Evolutionary conservation across 73 alveolate genomes (phyloP).

Genomic region (Uronychia setigera): DNA sequence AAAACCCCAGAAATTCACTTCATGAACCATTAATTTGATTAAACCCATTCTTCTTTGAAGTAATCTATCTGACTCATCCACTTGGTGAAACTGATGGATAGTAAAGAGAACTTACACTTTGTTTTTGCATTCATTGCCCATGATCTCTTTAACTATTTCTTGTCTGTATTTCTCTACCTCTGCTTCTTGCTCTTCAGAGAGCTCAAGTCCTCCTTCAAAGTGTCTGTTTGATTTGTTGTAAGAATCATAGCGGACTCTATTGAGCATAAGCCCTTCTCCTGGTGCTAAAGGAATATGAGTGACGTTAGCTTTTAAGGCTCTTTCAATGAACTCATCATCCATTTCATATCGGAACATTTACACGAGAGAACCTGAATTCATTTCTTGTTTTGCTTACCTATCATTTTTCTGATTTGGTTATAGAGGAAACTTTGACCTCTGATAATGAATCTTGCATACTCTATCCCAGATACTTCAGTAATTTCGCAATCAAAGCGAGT

Average conservation of each 20-base stretch:
- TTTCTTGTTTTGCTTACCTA: slow-evolving; percentile 72
- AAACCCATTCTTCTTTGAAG: no score
- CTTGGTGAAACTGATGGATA: no score
- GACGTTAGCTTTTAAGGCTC: slow-evolving; percentile 58
- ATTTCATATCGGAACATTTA: slow-evolving; percentile 46
- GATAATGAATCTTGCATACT: slow-evolving; percentile 77
- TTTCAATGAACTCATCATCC: slow-evolving; percentile 52
- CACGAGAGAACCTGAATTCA: no score
- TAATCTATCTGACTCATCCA: no score
- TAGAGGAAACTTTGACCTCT: slow-evolving; percentile 94
- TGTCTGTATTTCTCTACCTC: no score
- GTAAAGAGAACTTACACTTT: no score
- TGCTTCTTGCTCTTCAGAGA: no score
- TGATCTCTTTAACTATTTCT: no score
- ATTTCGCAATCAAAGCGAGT: slow-evolving; percentile 69
- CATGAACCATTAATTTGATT: no score
- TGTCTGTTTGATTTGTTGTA: slow-evolving; percentile 20
- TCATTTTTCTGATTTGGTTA: slow-evolving; percentile 96
- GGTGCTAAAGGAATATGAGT: slow-evolving; percentile 73
- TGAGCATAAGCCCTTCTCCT: slow-evolving; percentile 73
- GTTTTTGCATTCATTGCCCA: no score
- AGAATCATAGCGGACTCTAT: slow-evolving; percentile 41
- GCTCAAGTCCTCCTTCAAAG: no score
- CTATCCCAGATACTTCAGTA: slow-evolving; percentile 64
- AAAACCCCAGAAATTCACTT: no score